Evolutionary conservation across 2,329 filamentous ascomycete species (phyloP), one percentile per base, ranked within the genome.

Genomic region (Macrophomina pseudophaseolina): DNA sequence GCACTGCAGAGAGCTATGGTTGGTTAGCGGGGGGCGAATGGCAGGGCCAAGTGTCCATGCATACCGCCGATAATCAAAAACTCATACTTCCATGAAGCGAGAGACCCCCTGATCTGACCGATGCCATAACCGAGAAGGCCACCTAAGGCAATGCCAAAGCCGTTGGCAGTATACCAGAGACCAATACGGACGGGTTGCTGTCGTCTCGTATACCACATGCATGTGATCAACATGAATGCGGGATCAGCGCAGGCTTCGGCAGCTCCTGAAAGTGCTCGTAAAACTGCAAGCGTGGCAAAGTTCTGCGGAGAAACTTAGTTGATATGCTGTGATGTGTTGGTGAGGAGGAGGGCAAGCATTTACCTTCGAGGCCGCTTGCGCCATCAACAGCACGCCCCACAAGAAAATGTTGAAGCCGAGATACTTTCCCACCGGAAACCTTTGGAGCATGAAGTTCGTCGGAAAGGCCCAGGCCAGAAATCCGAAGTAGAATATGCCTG

Each of bases 31-130:
- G 8, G 5, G 1, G 2, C 2, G 4, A 18, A 38, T 32, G 8
- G 12, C 30, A 23, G 23, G 23, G 23, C 7, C 12, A 18, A 8
- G 12, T 11, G 18, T 18, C 14, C 5, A 12, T 16, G 16, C 42
- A 42, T 52, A 46, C 73, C 74, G 1, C 81, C 80, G 3, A 81
- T 87, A n/a, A 91, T 84, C 16, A 91, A 76, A 72, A 91, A 91
- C 65, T 91, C 88, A 69, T 88, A 91, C 72, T 86, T 87, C 88
- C 88, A 91, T 0, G 84, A 85, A 0, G 84, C 80, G 23, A 90
- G 79, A 1, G 81, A 78, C 14, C 85, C 86, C 46, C 81, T 79
- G 69, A 87, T 87, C 69, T 88, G 81, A 1, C 88, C 87, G 53
- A 90, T 89, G 0, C 83, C 87, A 66, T 86, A 89, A 0, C 85